phyloP scores from a whole-genome alignment of 208 protist genomes.

The Porcisia deanei region DNA sequence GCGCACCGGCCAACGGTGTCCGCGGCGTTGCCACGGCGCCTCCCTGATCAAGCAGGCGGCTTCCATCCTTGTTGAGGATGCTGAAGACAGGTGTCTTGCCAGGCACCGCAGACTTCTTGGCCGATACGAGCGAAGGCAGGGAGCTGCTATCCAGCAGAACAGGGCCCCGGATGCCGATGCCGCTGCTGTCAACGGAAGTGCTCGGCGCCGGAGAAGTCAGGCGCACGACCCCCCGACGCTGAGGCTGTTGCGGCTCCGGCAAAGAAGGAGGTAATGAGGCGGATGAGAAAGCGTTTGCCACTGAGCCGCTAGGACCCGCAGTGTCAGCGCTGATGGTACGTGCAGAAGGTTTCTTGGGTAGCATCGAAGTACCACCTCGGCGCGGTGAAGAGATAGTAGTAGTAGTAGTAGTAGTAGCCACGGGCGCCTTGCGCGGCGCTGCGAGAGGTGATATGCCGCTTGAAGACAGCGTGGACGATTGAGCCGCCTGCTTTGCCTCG shows the following conservation, averaged over 20 bases:
- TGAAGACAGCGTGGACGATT: conserved; percentile 9
- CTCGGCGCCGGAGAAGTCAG: conserved; percentile 21
- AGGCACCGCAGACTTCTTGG: conserved; percentile 26
- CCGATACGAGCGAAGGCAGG: conserved; percentile 27
- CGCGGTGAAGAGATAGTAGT: not conserved
- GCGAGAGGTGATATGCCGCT: conserved; percentile 6
- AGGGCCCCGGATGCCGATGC: not conserved
- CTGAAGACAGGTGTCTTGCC: conserved; percentile 46
- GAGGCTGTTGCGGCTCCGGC: conserved; percentile 1
- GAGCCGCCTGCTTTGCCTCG: conserved; percentile 23
- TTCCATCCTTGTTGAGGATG: conserved; percentile 48
- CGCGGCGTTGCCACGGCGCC: not conserved
- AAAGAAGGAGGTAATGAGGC: conserved; percentile 1
- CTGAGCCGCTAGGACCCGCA: not conserved
- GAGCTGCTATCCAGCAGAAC: not conserved
- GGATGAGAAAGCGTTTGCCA: not conserved
- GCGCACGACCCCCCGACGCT: conserved; percentile 21
- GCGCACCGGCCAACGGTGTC: not conserved
- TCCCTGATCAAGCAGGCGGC: conserved; percentile 17
- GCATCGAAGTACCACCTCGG: not conserved
- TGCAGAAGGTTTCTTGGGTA: not conserved
- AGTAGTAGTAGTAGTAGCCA: not conserved
- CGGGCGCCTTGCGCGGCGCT: not conserved
- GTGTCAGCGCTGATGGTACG: conserved; percentile 1
- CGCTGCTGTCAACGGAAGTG: not conserved